These are phyloP conservation scores for Melaleuca quinquenervia DNA, from an alignment of 345 rosid genomes.

Conservation along the genomic window DNA sequence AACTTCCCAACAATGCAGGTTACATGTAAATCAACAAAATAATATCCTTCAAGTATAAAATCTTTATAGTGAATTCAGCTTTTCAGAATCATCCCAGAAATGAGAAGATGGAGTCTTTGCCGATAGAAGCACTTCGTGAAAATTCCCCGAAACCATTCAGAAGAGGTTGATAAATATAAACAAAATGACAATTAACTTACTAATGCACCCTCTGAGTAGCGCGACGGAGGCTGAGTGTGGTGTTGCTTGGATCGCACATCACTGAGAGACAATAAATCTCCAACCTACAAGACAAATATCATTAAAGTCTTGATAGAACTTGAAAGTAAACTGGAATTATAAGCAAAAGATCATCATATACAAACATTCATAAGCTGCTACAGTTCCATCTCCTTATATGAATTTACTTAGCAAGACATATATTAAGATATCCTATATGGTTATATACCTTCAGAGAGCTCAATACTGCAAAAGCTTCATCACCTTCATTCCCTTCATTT, in stretches of 20 bases:
- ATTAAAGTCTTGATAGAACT: not conserved
- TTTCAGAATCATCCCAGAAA: not conserved
- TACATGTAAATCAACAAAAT: not conserved
- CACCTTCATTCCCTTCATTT: constrained; percentile 22
- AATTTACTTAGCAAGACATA: not conserved
- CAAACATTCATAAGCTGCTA: not conserved
- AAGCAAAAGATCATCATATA: not conserved
- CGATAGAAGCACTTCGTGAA: not conserved
- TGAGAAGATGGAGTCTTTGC: not conserved
- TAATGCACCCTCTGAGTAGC: constrained; percentile 90
- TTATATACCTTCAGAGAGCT: constrained; percentile 49
- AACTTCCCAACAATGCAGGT: not conserved
- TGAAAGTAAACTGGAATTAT: not conserved
- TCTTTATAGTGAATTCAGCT: not conserved
- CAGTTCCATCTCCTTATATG: not conserved
- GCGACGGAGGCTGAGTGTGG: constrained; percentile 70
- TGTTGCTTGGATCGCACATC: constrained; percentile 63
- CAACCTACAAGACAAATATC: constrained; percentile 35
- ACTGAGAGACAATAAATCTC: constrained; percentile 38
- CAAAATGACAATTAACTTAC: constrained; percentile 25
- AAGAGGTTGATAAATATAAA: constrained; percentile 1
- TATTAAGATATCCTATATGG: not conserved
- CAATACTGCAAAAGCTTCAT: constrained; percentile 44
- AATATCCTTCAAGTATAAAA: not conserved
- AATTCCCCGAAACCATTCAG: not conserved